Evolutionary conservation across 2,329 filamentous ascomycete genomes (phyloP).

Genomic region (Moelleriella libera): DNA sequence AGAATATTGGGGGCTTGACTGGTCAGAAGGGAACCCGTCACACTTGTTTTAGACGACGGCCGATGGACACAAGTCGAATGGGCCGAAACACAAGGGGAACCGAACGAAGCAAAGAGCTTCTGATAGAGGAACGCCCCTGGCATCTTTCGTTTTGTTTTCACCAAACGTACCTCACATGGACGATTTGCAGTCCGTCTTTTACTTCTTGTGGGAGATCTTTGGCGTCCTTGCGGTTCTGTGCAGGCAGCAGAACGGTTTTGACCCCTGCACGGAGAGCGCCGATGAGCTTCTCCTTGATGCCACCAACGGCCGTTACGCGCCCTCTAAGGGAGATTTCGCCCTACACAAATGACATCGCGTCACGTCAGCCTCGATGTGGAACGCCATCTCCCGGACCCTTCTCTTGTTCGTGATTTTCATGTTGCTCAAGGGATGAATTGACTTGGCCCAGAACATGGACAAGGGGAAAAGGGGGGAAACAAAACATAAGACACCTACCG

Average conservation of each 20-base stretch:
- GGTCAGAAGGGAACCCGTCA: too few species aligned
- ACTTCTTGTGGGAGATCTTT: slow-evolving; percentile 87
- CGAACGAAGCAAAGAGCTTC: too few species aligned
- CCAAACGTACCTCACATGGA: slow-evolving; percentile 63
- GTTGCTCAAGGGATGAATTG: too few species aligned
- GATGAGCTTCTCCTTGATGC: slow-evolving; percentile 98
- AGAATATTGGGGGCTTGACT: neutral
- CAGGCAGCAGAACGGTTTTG: slow-evolving; percentile 80
- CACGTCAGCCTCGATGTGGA: neutral
- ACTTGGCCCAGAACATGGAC: neutral
- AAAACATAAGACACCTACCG: slow-evolving; percentile 31
- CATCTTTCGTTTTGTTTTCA: neutral
- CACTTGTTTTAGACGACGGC: too few species aligned
- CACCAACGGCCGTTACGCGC: slow-evolving; percentile 83
- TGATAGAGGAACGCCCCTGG: neutral
- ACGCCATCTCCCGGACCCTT: too few species aligned
- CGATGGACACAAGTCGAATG: too few species aligned
- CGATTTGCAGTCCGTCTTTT: slow-evolving; percentile 70
- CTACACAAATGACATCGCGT: slow-evolving; percentile 16
- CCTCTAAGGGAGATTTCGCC: slow-evolving; percentile 69
- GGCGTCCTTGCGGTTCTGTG: slow-evolving; percentile 82
- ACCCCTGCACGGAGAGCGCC: slow-evolving; percentile 86
- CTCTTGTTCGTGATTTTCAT: too few species aligned
- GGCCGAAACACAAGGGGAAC: too few species aligned
- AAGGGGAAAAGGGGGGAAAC: neutral